Base-by-base conservation (phyloP, 2,329 filamentous ascomycete genomes). In the Venturia effusa region DNA sequence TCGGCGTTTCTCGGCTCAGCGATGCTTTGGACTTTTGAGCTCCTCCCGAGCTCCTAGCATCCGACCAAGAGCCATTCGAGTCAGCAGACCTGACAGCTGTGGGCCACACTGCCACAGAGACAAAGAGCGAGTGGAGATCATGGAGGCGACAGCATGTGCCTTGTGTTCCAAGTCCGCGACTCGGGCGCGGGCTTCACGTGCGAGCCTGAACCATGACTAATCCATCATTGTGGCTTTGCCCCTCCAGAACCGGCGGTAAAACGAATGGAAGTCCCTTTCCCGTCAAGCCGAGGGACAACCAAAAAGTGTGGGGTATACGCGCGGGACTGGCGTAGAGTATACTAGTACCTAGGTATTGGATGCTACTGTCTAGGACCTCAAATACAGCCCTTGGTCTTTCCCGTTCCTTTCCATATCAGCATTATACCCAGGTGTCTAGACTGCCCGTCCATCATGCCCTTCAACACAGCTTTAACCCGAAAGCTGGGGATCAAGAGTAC, bases 381-480 rank as follows among this genome's bases (percentile, higher is more conserved):
- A 57, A 57, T 34, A 57, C 27, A 17, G 51, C 13, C 17, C 1
- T 15, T 57, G 30, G 51, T 10, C 4, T 57, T 34, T n/a, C 8
- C 8, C 5, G n/a, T 55, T 34, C 30, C 15, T 57, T 34, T 34
- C 30, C 51, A 57, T n/a, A 57, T 34, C 30, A 57, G 51, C 13
- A 55, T 6, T 55, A 55, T 55, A 55, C 48, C 48, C 48, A 55
- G 13, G 24, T 17, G 6, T 30, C 5, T 8, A 55, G 48, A 24
- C 40, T n/a, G 19, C 19, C 41, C 59, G 2, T 27, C 27, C 61
- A 60, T 22, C 27, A 87, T 87, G 84, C 82, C 82, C 67, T 87
- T 87, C 79, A 84, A 84, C 69, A 87, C 84, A 60, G 82, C 81
- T 66, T 79, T 87, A 61, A 87, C 84, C 55, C 78, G 83, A 68